phyloP scores from a whole-genome alignment of 2,329 filamentous ascomycete genomes.

The Neonectria ditissima region DNA sequence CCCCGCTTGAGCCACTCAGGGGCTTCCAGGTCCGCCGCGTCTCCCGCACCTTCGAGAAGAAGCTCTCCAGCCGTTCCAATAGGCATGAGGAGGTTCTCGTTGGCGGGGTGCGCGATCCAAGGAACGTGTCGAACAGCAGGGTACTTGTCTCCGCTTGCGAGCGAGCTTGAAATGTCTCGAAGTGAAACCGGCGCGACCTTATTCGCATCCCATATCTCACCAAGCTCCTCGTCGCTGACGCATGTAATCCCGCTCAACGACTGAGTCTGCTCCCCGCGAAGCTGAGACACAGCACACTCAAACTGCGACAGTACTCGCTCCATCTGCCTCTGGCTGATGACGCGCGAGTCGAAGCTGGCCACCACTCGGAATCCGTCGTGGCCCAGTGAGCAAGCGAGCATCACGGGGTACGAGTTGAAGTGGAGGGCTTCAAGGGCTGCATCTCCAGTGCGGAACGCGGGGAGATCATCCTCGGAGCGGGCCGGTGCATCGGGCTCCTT shows the following conservation, averaged over 20 bases:
- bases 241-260: conserved; percentile 52
- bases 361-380: conserved; percentile 65
- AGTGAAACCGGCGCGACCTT: conserved; percentile 36
- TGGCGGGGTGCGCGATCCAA: conserved; percentile 47
- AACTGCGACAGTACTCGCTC: conserved; percentile 65
- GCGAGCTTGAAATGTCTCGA: conserved; percentile 25
- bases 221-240: conserved; percentile 51
- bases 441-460: conserved; percentile 63
- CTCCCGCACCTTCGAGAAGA: conserved; percentile 49
- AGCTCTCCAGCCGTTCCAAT: conserved; percentile 52
- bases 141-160: conserved; percentile 40
- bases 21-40: conserved; percentile 24
- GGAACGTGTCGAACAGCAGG: conserved; percentile 35
- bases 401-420: conserved; percentile 70
- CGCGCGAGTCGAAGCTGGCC: conserved; percentile 71
- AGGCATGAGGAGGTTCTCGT: conserved; percentile 43
- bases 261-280: conserved; percentile 54
- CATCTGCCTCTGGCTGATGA: conserved; percentile 63
- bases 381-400: conserved; percentile 71
- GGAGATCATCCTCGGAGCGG: conserved; percentile 44
- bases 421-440: conserved; percentile 68
- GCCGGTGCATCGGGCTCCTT: conserved; percentile 48
- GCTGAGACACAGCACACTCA: conserved; percentile 59
- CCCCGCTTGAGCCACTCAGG: conserved; percentile 42
- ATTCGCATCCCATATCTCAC: conserved; percentile 49